These are phyloP conservation scores for Cladosporium sp. DNA, from an alignment of 2,329 filamentous ascomycete genomes.

Conservation along the genomic window DNA sequence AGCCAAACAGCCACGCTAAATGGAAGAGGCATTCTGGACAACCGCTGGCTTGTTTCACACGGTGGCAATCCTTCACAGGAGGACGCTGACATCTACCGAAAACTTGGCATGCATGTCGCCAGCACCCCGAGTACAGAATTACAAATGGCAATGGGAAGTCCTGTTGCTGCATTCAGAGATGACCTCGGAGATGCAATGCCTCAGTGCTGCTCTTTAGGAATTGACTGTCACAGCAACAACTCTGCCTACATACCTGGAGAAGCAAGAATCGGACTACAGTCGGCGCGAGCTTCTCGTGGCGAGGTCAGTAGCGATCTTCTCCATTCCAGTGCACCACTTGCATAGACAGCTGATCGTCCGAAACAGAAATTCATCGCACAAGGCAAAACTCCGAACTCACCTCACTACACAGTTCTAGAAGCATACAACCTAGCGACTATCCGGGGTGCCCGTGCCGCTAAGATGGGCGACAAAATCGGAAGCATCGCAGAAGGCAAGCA, in stretches of 20 bases:
- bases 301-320: conserved; percentile 14
- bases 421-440: conserved; percentile 50
- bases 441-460: conserved; percentile 41
- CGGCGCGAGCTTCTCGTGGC: conserved; percentile 29
- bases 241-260: conserved; percentile 31
- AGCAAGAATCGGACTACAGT: conserved; percentile 33
- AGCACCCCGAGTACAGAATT: conserved; percentile 49
- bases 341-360: background rate
- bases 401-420: conserved; percentile 36
- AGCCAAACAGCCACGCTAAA: conserved; percentile 25
- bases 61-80: conserved; percentile 34
- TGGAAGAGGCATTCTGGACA: conserved; percentile 37
- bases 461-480: conserved; percentile 41
- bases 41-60: conserved; percentile 43
- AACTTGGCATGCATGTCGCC: conserved; percentile 36
- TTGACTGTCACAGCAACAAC: conserved; percentile 34
- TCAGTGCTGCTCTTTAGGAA: conserved; percentile 25
- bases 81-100: conserved; percentile 31
- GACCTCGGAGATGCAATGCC: conserved; percentile 23
- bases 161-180: conserved; percentile 34
- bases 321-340: background rate
- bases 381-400: conserved; percentile 23
- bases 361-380: conserved; percentile 19
- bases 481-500: conserved; percentile 43
- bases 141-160: conserved; percentile 43